Evolutionary conservation across 2,329 filamentous ascomycete species (phyloP).

Genomic region (Scedosporium aurantiacum): DNA sequence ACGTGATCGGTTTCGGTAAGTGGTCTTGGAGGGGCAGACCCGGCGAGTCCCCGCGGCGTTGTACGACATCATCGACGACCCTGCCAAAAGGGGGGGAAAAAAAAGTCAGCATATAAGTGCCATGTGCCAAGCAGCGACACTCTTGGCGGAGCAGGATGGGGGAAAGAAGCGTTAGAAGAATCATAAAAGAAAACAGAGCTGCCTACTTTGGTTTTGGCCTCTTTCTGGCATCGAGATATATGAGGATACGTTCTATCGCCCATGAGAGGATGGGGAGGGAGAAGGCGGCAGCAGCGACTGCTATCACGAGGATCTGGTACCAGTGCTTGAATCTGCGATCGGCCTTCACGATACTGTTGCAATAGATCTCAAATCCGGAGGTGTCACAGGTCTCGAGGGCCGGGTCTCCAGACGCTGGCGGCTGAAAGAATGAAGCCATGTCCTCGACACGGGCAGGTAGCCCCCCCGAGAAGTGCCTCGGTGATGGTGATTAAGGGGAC

Average conservation of each 20-base stretch:
- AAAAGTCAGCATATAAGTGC: slow-evolving; percentile 1
- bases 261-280: slow-evolving; percentile 12
- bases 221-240: background rate
- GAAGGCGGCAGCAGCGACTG: slow-evolving; percentile 15
- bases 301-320: slow-evolving; percentile 18
- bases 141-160: background rate
- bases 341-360: slow-evolving; percentile 17
- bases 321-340: slow-evolving; percentile 14
- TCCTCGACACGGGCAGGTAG: background rate
- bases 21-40: background rate
- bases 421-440: slow-evolving; percentile 25
- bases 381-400: slow-evolving; percentile 14
- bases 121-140: background rate
- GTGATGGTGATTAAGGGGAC: background rate
- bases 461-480: background rate
- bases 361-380: slow-evolving; percentile 18
- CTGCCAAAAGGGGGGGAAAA: too few relatives aligned
- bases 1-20: slow-evolving; percentile 4
- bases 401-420: slow-evolving; percentile 16
- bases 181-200: background rate
- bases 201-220: background rate
- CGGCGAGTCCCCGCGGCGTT: background rate
- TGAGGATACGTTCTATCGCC: slow-evolving; percentile 3
- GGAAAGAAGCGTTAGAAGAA: background rate
- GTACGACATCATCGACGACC: background rate